phyloP scores from a whole-genome alignment of 768 basidiomycete genomes.

The Cyathus striatus region DNA sequence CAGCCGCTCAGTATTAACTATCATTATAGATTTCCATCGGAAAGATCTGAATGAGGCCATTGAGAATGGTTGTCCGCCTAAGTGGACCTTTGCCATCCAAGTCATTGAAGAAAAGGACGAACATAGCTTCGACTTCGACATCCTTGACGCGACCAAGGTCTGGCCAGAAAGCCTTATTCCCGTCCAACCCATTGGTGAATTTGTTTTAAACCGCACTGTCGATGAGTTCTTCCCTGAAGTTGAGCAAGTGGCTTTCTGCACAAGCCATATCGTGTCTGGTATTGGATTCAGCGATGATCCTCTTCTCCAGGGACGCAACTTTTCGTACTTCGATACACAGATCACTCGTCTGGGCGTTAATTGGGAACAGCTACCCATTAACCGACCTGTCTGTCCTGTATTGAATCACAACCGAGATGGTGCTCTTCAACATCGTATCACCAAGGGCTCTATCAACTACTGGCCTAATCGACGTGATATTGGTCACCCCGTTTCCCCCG shows the following conservation, averaged over 20 bases:
- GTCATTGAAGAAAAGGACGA: slow-evolving; percentile 64
- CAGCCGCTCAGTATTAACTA: neutral
- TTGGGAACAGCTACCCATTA: slow-evolving; percentile 81
- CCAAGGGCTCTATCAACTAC: slow-evolving; percentile 63
- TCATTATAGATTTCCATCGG: slow-evolving; percentile 68
- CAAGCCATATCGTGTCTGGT: slow-evolving; percentile 61
- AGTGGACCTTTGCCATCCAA: slow-evolving; percentile 79
- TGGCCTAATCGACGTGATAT: slow-evolving; percentile 71
- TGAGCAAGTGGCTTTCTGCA: slow-evolving; percentile 90
- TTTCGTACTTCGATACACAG: slow-evolving; percentile 86
- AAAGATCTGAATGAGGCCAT: slow-evolving; percentile 87
- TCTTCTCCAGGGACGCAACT: slow-evolving; percentile 79
- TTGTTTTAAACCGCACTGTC: slow-evolving; percentile 58
- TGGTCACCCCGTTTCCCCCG: slow-evolving; percentile 39
- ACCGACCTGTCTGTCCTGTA: slow-evolving; percentile 73
- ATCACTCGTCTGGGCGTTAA: slow-evolving; percentile 77
- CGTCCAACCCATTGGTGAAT: slow-evolving; percentile 69
- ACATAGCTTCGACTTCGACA: slow-evolving; percentile 82
- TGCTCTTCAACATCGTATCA: slow-evolving; percentile 48
- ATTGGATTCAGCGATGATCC: slow-evolving; percentile 76
- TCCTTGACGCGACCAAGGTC: slow-evolving; percentile 82
- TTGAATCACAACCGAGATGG: slow-evolving; percentile 69
- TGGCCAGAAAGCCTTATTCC: slow-evolving; percentile 84
- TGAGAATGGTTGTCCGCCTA: slow-evolving; percentile 60
- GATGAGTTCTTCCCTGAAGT: slow-evolving; percentile 83